Base-by-base conservation (phyloP, 441 rosid species). In the Gossypium lobatum region DNA sequence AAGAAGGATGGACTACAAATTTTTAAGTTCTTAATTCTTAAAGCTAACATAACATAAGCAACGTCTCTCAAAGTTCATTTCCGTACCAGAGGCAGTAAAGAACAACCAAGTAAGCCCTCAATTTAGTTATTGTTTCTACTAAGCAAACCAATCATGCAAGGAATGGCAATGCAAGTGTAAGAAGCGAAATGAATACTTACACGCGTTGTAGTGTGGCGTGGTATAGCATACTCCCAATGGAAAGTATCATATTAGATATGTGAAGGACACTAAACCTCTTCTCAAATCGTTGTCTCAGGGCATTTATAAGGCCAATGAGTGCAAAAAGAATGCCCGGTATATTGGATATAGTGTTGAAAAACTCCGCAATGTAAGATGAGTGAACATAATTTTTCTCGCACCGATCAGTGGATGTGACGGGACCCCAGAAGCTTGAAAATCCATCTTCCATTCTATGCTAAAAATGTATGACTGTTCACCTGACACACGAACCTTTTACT, bases 231-330 rank as follows among this genome's bases (percentile, higher is more conserved):
- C 98, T 95, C 70, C 98, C 98, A 8, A 95, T 86, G 77, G 89
- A 89, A 70, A 95, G 97, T 63, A 86, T 83, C 89, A 95, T 87
- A 80, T 95, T 95, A 3, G 98, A 95, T 18, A 95, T 71, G 85
- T 95, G 93, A 76, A 95, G 97, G 70, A 95, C 72, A 75, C 90
- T 91, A 76, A 95, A 93, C 84, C 98, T 89, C 88, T 90, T 95
- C 90, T 95, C 98, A 80, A 95, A 93, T 46, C 88, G 91, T 80
- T 92, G 98, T 74, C 92, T 86, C 52, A 95, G 58, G 20, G 98
- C 96, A 89, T 87, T 91, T 76, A 86, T 65, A 54, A 95, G 96
- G 77, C 98, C 97, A 75, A 86, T 79, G 55, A 91, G 78, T 70
- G 98, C 98, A 81, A 95, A 78, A 26, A 92, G 81, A 80, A 95